These are phyloP conservation scores for Xylaria sp. DNA, from an alignment of 2,329 filamentous ascomycete genomes.

Conservation along the genomic window DNA sequence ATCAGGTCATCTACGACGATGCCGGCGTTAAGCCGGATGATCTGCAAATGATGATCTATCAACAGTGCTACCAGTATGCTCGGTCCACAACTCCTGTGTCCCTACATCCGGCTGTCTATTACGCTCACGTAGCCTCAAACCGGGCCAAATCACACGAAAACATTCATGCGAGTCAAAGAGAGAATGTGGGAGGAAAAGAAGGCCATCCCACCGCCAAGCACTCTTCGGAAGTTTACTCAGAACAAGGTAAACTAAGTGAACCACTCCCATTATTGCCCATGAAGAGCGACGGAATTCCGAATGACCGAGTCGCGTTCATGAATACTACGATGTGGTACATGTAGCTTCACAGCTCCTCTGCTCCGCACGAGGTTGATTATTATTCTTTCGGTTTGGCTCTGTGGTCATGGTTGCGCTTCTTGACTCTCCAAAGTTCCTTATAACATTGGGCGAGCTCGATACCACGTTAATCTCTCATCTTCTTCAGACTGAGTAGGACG, in stretches of 20 bases:
- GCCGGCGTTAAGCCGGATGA: constrained; percentile 72
- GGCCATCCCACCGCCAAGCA: constrained; percentile 48
- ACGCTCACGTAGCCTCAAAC: constrained; percentile 88
- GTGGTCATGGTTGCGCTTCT: background rate
- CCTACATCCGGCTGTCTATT: constrained; percentile 90
- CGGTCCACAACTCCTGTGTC: constrained; percentile 94
- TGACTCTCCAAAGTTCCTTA: background rate
- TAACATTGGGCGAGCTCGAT: background rate
- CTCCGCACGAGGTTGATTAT: background rate
- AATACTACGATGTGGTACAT: constrained; percentile 59
- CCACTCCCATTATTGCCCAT: constrained; percentile 49
- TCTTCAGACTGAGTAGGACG: no score
- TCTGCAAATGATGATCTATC: constrained; percentile 89
- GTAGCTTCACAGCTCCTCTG: constrained; percentile 40
- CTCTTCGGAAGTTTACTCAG: constrained; percentile 39
- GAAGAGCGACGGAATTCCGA: constrained; percentile 19
- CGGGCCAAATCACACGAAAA: constrained; percentile 82
- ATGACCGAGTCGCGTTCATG: constrained; percentile 45
- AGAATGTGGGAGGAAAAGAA: constrained; percentile 57
- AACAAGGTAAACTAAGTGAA: constrained; percentile 25
- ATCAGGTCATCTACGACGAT: constrained; percentile 89
- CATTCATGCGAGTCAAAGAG: constrained; percentile 57
- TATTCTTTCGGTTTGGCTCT: constrained; percentile 14
- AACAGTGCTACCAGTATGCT: constrained; percentile 93
- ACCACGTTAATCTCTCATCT: background rate